phyloP scores from a whole-genome alignment of 176 grass and related monocot genomes.

The Tuctoria greenei region DNA sequence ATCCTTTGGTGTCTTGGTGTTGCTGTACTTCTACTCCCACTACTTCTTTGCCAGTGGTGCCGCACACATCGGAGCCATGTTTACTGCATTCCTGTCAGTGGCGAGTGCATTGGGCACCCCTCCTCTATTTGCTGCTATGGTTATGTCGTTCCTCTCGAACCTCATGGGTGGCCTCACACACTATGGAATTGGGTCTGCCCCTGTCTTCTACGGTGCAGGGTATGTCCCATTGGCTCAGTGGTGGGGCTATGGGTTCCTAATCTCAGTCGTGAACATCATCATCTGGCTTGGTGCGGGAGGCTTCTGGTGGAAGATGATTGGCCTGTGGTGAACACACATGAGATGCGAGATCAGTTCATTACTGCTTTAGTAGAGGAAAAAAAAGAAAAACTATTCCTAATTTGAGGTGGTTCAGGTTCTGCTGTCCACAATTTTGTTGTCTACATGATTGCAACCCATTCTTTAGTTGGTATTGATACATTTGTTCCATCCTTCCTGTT shows the following conservation, averaged over 20 bases:
- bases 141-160: conserved; percentile 92
- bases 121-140: conserved; percentile 70
- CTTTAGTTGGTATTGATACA: conserved; percentile 46
- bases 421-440: conserved; percentile 50
- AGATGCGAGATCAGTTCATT: neutral
- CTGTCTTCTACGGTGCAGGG: conserved; percentile 82
- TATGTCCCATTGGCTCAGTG: conserved; percentile 82
- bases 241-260: conserved; percentile 94
- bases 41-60: conserved; percentile 98
- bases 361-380: neutral
- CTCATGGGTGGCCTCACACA: conserved; percentile 93
- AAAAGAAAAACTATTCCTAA: conserved; percentile 28
- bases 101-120: conserved; percentile 81
- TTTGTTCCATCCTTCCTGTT: conserved; percentile 5
- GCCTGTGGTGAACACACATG: conserved; percentile 76
- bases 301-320: conserved; percentile 97
- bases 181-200: conserved; percentile 93
- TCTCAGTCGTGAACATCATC: conserved; percentile 83
- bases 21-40: conserved; percentile 98
- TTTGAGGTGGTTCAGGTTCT: conserved; percentile 23
- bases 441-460: conserved; percentile 47
- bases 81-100: conserved; percentile 90
- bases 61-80: conserved; percentile 97
- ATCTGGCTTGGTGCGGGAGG: conserved; percentile 86
- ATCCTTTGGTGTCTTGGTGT: conserved; percentile 80